Evolutionary conservation across 371 early-diverging fungal species (phyloP).

Genomic region (Saksenaea vasiformis): DNA sequence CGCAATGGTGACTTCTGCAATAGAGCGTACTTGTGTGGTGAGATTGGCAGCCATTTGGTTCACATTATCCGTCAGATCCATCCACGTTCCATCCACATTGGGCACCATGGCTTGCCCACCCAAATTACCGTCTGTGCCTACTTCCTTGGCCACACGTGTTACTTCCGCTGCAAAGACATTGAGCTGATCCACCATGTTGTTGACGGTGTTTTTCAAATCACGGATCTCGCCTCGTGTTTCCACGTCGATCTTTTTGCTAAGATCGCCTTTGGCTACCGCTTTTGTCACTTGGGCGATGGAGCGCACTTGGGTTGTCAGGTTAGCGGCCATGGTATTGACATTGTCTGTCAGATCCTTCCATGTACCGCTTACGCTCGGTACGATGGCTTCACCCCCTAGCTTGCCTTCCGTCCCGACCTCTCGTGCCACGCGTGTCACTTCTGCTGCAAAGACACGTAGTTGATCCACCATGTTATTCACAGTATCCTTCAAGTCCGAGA

Average conservation of each 20-base stretch:
- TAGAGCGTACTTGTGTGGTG: slow-evolving; percentile 8
- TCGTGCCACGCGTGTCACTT: slow-evolving; percentile 59
- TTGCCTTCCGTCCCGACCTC: slow-evolving; percentile 66
- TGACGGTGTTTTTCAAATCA: slow-evolving; percentile 65
- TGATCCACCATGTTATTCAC: slow-evolving; percentile 55
- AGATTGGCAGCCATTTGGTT: slow-evolving; percentile 35
- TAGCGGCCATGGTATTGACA: slow-evolving; percentile 60
- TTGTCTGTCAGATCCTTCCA: slow-evolving; percentile 67
- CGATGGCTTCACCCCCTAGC: slow-evolving; percentile 55
- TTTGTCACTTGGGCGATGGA: slow-evolving; percentile 64
- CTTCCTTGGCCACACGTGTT: background rate
- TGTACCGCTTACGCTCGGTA: slow-evolving; percentile 55
- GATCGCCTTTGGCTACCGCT: slow-evolving; percentile 65
- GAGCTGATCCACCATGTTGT: slow-evolving; percentile 58
- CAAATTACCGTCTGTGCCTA: background rate
- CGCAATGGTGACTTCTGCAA: slow-evolving; percentile 12
- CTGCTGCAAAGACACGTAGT: slow-evolving; percentile 50
- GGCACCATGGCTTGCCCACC: background rate
- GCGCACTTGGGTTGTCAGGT: slow-evolving; percentile 64
- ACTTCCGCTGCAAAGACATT: slow-evolving; percentile 40
- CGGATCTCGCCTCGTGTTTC: slow-evolving; percentile 59
- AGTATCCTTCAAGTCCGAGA: slow-evolving; percentile 48
- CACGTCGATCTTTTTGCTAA: slow-evolving; percentile 23
- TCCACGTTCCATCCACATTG: slow-evolving; percentile 21
- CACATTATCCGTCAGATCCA: slow-evolving; percentile 40